Evolutionary conservation across 257 asterid genomes (phyloP).

Genomic region (Rhazya stricta): DNA sequence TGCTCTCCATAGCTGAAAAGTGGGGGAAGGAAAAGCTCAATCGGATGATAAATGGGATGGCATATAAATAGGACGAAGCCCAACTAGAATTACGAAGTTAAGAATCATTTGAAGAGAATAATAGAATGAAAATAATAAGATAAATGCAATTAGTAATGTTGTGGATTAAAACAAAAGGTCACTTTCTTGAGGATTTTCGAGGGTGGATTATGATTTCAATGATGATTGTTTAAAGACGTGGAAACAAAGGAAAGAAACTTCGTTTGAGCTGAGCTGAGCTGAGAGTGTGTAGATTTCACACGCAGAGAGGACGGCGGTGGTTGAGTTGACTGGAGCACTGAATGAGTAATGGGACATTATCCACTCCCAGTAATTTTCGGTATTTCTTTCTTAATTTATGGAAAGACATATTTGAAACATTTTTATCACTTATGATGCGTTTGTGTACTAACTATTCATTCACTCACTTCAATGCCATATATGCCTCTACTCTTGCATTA

Average conservation of each 20-base stretch:
- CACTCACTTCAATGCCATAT: too few species aligned
- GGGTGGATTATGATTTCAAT: background rate
- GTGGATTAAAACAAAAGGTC: background rate
- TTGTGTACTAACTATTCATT: too few species aligned
- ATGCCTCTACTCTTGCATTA: too few species aligned
- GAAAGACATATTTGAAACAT: too few species aligned
- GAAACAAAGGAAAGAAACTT: too few species aligned
- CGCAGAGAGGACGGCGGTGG: background rate
- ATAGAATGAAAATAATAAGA: background rate
- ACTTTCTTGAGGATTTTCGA: background rate
- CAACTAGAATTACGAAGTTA: background rate
- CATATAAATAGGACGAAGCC: background rate
- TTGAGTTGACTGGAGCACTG: background rate
- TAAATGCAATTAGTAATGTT: background rate
- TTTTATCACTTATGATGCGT: too few species aligned
- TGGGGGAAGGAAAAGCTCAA: background rate
- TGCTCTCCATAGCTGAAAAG: slow-evolving; percentile 13
- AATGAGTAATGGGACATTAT: background rate
- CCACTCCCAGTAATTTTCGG: background rate
- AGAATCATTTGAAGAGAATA: background rate
- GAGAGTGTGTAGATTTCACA: background rate
- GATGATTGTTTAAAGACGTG: background rate
- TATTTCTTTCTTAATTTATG: too few species aligned
- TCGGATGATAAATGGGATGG: background rate
- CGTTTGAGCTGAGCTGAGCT: background rate